Evolutionary conservation across 371 early-diverging fungal species (phyloP).

Genomic region (Mortierella sp.): DNA sequence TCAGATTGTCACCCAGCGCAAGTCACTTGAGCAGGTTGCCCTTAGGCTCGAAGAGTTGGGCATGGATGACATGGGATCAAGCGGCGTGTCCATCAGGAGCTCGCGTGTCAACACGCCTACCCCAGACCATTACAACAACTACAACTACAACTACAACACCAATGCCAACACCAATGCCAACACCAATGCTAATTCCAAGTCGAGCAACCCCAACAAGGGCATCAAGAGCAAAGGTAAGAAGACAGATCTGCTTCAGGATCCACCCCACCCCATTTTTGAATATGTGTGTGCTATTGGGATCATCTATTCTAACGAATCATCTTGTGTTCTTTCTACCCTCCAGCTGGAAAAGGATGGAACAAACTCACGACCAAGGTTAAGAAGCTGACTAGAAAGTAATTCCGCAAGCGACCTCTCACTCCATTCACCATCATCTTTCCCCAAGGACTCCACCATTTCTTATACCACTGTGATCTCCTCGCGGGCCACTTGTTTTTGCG

Average conservation of each 20-base stretch:
- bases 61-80: constrained; percentile 12
- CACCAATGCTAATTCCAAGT: too few species aligned
- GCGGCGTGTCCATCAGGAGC: constrained; percentile 12
- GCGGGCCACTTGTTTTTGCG: too few species aligned
- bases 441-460: too few species aligned
- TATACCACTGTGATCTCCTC: too few species aligned
- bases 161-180: too few species aligned
- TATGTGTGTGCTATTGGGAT: too few species aligned
- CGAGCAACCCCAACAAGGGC: not conserved
- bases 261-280: too few species aligned
- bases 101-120: not conserved
- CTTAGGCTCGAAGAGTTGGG: constrained; percentile 32
- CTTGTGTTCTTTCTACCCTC: not conserved
- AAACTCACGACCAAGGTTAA: constrained; percentile 53
- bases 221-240: constrained; percentile 29
- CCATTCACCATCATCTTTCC: not conserved
- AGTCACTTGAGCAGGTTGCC: constrained; percentile 39
- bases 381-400: constrained; percentile 32
- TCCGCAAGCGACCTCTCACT: not conserved
- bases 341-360: constrained; percentile 42
- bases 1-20: constrained; percentile 47
- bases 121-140: not conserved
- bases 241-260: not conserved
- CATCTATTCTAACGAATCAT: not conserved
- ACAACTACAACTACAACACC: too few species aligned